phyloP scores from a whole-genome alignment of 2,329 filamentous ascomycete species.

The Calonectria fujianensis region DNA sequence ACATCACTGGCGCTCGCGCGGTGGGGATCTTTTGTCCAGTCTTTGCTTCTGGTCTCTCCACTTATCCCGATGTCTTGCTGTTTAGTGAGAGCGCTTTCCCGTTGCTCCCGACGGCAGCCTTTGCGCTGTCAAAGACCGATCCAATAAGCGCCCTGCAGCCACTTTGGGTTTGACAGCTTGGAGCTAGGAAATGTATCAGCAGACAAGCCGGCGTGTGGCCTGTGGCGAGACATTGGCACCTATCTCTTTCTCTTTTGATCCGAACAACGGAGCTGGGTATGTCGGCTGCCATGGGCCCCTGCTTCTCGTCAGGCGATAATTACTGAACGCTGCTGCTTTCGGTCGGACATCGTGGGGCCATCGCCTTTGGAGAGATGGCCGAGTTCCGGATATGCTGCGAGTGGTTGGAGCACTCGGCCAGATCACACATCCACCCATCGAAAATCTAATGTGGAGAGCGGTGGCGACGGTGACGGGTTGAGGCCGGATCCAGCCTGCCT shows the following conservation, averaged over 20 bases:
- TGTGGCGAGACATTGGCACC: slow-evolving; percentile 35
- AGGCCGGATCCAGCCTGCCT: slow-evolving; percentile 39
- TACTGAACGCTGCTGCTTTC: slow-evolving; percentile 11
- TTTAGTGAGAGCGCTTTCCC: neutral
- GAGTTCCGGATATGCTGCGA: slow-evolving; percentile 36
- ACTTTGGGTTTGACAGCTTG: neutral
- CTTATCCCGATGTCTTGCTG: neutral
- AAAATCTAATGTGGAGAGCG: slow-evolving; percentile 38
- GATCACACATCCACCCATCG: slow-evolving; percentile 32
- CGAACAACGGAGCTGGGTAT: slow-evolving; percentile 27
- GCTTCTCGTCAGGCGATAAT: slow-evolving; percentile 43
- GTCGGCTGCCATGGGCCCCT: slow-evolving; percentile 41
- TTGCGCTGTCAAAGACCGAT: neutral
- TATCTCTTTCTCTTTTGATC: slow-evolving; percentile 4
- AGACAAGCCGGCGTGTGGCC: neutral
- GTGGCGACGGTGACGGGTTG: slow-evolving; percentile 51
- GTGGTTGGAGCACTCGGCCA: slow-evolving; percentile 19
- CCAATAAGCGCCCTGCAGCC: slow-evolving; percentile 16
- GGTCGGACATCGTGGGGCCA: slow-evolving; percentile 37
- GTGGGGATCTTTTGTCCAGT: slow-evolving; percentile 19
- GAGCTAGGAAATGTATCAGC: slow-evolving; percentile 36
- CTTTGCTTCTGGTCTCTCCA: slow-evolving; percentile 5
- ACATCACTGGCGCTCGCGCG: slow-evolving; percentile 7
- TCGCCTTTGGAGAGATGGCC: slow-evolving; percentile 31
- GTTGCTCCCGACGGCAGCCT: slow-evolving; percentile 15